Percentiles rank a stretch among this genome's conserved stretches.
Conservation (phyloP, 805 yeast species). For the Saccharomycopsis synnaedendra region DNA sequence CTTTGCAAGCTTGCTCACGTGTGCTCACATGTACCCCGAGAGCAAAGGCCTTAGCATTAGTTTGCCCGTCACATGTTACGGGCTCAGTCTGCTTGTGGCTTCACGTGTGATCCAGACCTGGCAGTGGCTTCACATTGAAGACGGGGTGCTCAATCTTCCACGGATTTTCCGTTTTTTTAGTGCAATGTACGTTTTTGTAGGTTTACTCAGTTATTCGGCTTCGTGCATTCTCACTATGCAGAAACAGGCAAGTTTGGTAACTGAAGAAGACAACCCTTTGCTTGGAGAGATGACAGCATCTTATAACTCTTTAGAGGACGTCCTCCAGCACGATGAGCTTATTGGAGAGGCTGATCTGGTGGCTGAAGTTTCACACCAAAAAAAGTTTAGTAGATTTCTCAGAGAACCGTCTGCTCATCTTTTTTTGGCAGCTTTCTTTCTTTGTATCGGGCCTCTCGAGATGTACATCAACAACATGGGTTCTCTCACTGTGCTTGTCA, state of each 20-base stretch:
- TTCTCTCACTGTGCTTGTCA: slow-evolving; percentile 41
- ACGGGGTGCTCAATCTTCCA: slow-evolving; percentile 31
- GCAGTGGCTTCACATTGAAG: slow-evolving; percentile 25
- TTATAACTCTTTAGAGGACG: slow-evolving; percentile 2
- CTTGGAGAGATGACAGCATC: not conserved
- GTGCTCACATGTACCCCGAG: slow-evolving; percentile 77
- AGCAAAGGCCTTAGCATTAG: slow-evolving; percentile 74
- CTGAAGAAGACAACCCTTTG: slow-evolving; percentile 19
- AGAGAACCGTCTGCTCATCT: slow-evolving; percentile 52
- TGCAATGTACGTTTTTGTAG: slow-evolving; percentile 41
- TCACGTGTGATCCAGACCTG: slow-evolving; percentile 44
- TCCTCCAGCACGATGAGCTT: slow-evolving; percentile 25
- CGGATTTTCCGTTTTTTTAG: slow-evolving; percentile 44
- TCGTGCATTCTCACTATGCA: slow-evolving; percentile 54
- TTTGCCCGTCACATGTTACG: slow-evolving; percentile 81
- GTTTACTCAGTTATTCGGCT: slow-evolving; percentile 50
- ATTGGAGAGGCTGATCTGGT: slow-evolving; percentile 75
- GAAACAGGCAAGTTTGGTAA: slow-evolving; percentile 18
- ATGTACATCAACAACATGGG: slow-evolving; percentile 79
- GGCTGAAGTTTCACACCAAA: slow-evolving; percentile 19
- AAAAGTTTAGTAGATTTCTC: slow-evolving; percentile 21
- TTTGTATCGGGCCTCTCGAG: slow-evolving; percentile 76
- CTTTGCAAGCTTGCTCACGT: slow-evolving; percentile 61
- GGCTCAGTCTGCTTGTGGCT: slow-evolving; percentile 67
- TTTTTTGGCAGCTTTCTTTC: slow-evolving; percentile 48